Base-by-base conservation (phyloP, 768 basidiomycete genomes). In the Calocybe cyanea region DNA sequence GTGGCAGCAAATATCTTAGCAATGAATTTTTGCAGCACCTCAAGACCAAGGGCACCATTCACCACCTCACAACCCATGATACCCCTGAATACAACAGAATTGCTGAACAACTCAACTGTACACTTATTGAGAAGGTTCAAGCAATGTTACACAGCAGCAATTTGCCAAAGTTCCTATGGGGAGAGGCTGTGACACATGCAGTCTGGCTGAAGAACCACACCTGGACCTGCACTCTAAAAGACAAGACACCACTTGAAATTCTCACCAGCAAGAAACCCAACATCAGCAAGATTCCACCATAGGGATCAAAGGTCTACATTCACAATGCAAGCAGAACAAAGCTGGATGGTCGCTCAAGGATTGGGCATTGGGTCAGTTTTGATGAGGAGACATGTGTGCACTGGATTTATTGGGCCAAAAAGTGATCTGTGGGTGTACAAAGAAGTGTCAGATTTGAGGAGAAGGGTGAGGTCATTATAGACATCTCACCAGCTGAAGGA, bases 1-100 rank as follows among this genome's bases (percentile, higher is more conserved):
- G 57, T 7, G 72, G 76, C 1, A 69, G 72, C 2, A 67, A 79
- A 43, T 76, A 72, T 38, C 46, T 63, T 14, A 63, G 62, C 6
- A 53, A 63, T 0, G 60, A 63, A 7, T 66, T 78, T 21, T 50
- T 48, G 2, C 2, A 41, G 0, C 57, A 68, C 38, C 58, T 73
- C 0, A 51, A 62, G 1, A 38, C 43, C 0, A 55, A 63, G 7
- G 78, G 78, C 0, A 78, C 69, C 0, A 20, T 46, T 3, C 63
- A 62, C 10, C 59, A 68, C 38, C 54, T 67, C 1, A 75, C 70
- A n/a, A n/a, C n/a, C n/a, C n/a, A n/a, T n/a, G n/a, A n/a, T n/a
- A n/a, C n/a, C n/a, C n/a, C n/a, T n/a, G 1, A 69, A 41, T 62
- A 75, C 32, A 77, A 76, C 44, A 70, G 76, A 0, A 50, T 75